These are phyloP conservation scores for bread wheat (Triticum aestivum) DNA, from an alignment of 176 grass and related monocot species.

Conservation along the genomic window DNA sequence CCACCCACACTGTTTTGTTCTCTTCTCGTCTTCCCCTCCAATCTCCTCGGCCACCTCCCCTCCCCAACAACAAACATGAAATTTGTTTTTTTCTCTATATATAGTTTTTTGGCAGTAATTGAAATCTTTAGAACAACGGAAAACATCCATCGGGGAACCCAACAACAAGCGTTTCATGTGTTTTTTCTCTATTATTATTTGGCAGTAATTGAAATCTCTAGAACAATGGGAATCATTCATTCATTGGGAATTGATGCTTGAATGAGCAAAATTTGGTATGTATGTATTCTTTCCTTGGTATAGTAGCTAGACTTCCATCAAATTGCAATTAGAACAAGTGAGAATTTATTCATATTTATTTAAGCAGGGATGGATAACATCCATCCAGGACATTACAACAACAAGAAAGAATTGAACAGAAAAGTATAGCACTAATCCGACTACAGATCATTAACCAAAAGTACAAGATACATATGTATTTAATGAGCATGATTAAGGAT, in stretches of 20 bases:
- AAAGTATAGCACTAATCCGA: neutral
- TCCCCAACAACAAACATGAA: conserved; percentile 15
- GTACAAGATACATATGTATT: neutral
- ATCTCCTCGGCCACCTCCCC: neutral
- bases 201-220: too few relatives aligned
- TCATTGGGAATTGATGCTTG: too few relatives aligned
- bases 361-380: neutral
- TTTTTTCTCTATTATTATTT: neutral
- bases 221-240: too few relatives aligned
- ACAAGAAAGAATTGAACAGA: neutral
- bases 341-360: neutral
- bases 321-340: neutral
- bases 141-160: neutral
- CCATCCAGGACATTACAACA: neutral
- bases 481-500: neutral
- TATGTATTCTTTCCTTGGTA: too few relatives aligned
- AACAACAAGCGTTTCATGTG: neutral
- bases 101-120: neutral
- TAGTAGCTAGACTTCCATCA: neutral
- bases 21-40: neutral
- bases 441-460: neutral
- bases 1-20: neutral
- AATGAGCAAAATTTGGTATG: too few relatives aligned
- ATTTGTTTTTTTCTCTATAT: neutral
- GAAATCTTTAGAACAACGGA: neutral